These are phyloP conservation scores for Boletus eberwhitei DNA, from an alignment of 768 basidiomycete genomes.

Conservation along the genomic window DNA sequence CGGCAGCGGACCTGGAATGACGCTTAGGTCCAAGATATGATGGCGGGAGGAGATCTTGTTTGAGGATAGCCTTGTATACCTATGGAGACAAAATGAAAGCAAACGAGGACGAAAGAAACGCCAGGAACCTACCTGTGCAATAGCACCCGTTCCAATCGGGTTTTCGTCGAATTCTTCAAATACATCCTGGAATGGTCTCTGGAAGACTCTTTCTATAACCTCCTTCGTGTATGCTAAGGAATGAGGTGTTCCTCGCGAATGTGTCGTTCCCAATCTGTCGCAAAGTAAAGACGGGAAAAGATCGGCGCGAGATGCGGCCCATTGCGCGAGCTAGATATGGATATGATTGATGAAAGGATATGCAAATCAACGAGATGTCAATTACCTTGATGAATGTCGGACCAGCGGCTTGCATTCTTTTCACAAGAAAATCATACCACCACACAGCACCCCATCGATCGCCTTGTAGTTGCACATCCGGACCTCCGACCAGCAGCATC, in stretches of 20 bases:
- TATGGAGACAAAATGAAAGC: conserved; percentile 23
- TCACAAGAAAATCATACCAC: conserved; percentile 93
- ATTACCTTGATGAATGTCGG: conserved; percentile 95
- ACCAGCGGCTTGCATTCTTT: conserved; percentile 90
- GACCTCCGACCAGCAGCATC: conserved; percentile 71
- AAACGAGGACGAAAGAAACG: background rate
- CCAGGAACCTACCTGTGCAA: conserved; percentile 64
- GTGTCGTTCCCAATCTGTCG: conserved; percentile 76
- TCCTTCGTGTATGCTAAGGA: conserved; percentile 71
- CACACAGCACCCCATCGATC: conserved; percentile 92
- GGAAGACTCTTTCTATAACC: conserved; percentile 83
- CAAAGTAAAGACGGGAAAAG: conserved; percentile 88
- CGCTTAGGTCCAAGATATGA: conserved; percentile 79
- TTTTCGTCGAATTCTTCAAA: conserved; percentile 84
- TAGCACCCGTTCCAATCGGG: conserved; percentile 98
- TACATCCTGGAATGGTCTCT: conserved; percentile 77
- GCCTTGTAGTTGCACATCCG: conserved; percentile 53
- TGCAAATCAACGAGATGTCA: background rate
- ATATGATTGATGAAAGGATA: conserved; percentile 7
- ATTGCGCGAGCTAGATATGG: conserved; percentile 78
- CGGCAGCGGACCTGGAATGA: conserved; percentile 42
- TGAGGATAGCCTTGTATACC: conserved; percentile 89
- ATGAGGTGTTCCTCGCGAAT: conserved; percentile 86
- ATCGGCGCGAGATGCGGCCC: conserved; percentile 95
- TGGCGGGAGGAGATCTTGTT: conserved; percentile 78